Evolutionary conservation across 805 yeast species (phyloP).

Genomic region (Vanderwaltozyma verrucispora): DNA sequence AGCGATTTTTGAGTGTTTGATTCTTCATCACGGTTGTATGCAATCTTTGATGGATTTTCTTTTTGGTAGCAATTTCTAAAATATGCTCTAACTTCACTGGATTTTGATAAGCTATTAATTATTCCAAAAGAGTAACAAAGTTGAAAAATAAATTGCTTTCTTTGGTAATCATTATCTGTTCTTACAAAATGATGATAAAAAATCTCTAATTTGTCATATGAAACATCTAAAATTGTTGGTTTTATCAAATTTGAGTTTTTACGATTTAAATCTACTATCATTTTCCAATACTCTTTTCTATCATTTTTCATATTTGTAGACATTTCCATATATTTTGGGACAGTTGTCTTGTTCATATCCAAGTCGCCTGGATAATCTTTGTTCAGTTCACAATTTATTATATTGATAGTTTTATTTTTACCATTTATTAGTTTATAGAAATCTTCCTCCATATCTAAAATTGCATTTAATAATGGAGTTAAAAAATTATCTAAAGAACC

Average conservation of each 20-base stretch:
- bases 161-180: slow-evolving; percentile 15
- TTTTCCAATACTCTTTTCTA: slow-evolving; percentile 10
- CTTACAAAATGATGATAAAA: slow-evolving; percentile 17
- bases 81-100: slow-evolving; percentile 11
- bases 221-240: slow-evolving; percentile 18
- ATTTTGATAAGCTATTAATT: slow-evolving; percentile 9
- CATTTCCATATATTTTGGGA: slow-evolving; percentile 12
- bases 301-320: slow-evolving; percentile 7
- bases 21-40: slow-evolving; percentile 5
- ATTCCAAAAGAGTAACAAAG: slow-evolving; percentile 12
- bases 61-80: slow-evolving; percentile 15
- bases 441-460: slow-evolving; percentile 17
- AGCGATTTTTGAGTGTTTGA: slow-evolving; percentile 11
- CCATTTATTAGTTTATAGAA: slow-evolving; percentile 11
- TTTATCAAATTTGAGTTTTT: not conserved
- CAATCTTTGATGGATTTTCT: slow-evolving; percentile 12
- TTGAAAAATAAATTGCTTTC: slow-evolving; percentile 24
- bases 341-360: slow-evolving; percentile 2
- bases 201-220: slow-evolving; percentile 10
- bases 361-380: slow-evolving; percentile 11
- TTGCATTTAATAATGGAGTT: slow-evolving; percentile 10
- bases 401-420: slow-evolving; percentile 5
- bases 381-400: slow-evolving; percentile 12
- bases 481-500: slow-evolving; percentile 9
- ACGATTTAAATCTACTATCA: slow-evolving; percentile 1